Base-by-base conservation (phyloP, 2,329 filamentous ascomycete genomes). In the Amylocarpus encephaloides region DNA sequence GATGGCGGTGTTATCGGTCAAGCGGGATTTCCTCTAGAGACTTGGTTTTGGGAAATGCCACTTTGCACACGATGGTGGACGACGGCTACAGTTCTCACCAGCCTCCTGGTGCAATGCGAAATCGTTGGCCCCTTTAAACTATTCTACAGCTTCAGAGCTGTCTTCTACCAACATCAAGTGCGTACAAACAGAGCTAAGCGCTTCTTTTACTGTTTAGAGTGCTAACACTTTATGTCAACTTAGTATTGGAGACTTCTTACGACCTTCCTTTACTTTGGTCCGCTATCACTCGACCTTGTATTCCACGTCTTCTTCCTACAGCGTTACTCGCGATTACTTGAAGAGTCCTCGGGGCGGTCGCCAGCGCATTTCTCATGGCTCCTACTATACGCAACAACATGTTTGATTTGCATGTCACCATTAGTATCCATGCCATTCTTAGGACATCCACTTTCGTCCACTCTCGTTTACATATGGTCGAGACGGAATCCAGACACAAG, bases 41-140 rank as follows among this genome's bases (percentile, higher is more conserved):
- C 92, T 60, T 98, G 93, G 93, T 97, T 96, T 70, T 96, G 89
- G 78, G 93, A 98, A 69, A 96, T 96, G 86, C 93, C 93, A 3
- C 82, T 93, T 22, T 95, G 91, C 70, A 98, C 93, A 34, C 78
- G 93, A 54, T 94, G 88, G 85, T 98, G 93, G 93, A 97, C 93
- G 18, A 91, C 89, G 19, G 90, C 91, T 4, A 95, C 91, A 0
- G 83, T 97, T 38, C 74, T 89, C 51, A 93, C 86, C 10, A 95
- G 90, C 60, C 82, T 90, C 13, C 73, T 97, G 60, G 90, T 97
- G 5, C 93, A 97, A 70, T 97, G 90, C 71, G 83, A 94, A 63
- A 84, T 97, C 67, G 74, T 97, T 57, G 93, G 87, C 12, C 89
- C 91, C 7, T 96, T 94, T 65, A 91, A 97, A 71, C 80, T 98